Conservation (phyloP, 805 yeast genomes). For the Diddensiella santjacobensis region DNA sequence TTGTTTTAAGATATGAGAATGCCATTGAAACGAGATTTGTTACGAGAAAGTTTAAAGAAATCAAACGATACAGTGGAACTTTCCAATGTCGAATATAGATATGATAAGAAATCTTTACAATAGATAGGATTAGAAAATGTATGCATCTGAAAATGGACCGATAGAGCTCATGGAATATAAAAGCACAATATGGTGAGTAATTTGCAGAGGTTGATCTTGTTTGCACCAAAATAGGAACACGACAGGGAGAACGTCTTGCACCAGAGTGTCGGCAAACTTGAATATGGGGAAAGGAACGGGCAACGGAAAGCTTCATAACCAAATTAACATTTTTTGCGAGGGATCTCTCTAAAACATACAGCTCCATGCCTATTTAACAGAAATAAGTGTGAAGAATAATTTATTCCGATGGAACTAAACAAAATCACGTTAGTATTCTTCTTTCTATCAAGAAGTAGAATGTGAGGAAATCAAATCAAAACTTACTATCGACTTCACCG, state of each 20-base stretch:
- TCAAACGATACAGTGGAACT: constrained; percentile 29
- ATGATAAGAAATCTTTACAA: constrained; percentile 16
- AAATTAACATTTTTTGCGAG: constrained; percentile 2
- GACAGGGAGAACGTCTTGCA: constrained; percentile 59
- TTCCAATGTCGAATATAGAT: constrained; percentile 25
- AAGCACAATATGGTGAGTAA: constrained; percentile 66
- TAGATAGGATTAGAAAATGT: too few relatives aligned
- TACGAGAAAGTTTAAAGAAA: constrained; percentile 26
- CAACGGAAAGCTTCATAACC: background rate
- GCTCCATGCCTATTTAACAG: constrained; percentile 8
- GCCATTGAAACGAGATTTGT: constrained; percentile 36
- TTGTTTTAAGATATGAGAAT: constrained; percentile 35
- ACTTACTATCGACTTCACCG: constrained; percentile 82
- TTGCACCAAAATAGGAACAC: constrained; percentile 89
- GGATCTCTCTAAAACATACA: constrained; percentile 4
- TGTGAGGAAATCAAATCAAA: background rate
- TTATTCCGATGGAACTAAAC: constrained; percentile 22
- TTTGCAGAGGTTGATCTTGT: constrained; percentile 64
- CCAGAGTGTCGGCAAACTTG: constrained; percentile 88
- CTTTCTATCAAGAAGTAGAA: constrained; percentile 1
- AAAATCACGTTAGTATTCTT: too few relatives aligned
- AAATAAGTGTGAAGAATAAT: constrained; percentile 4
- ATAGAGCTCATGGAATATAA: constrained; percentile 41
- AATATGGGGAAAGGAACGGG: constrained; percentile 1
- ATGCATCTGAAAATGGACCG: constrained; percentile 68